Base-by-base conservation (phyloP, 495 filamentous ascomycete species). In the Aspergillus avenaceus region DNA sequence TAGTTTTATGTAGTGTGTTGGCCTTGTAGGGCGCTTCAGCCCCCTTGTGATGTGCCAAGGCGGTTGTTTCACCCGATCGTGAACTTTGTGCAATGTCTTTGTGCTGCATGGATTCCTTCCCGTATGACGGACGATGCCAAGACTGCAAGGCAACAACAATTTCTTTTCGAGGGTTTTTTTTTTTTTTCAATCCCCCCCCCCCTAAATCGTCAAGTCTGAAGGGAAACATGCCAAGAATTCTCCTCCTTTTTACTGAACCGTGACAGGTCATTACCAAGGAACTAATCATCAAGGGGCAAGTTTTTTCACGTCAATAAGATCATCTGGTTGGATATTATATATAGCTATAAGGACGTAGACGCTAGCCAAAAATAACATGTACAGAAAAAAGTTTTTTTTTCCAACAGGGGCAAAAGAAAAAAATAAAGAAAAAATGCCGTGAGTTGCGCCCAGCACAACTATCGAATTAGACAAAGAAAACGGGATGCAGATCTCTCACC, bases 401-500 rank as follows among this genome's bases (percentile, higher is more conserved):
- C 29, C 42, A 47, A 48, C 34, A 44, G n/a, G 11, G 26, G 8
- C 9, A 45, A 23, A 38, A 32, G 26, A 32, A 31, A 22, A 47
- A 23, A 47, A 44, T 44, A 53, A 21, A 47, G 56, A 47, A 44
- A 24, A 51, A 41, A 53, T 40, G n/a, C 31, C 28, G 44, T 27
- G 49, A 52, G 21, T 40, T 27, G 52, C 56, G 55, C 38, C 59
- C 45, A 50, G 59, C 53, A 50, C 47, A 46, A 43, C 8, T n/a
- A 16, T 19, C 23, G 48, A 50, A 46, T 26, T 29, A 49, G 26
- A 51, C 50, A 43, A 49, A 36, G 28, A 55, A 41, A 46, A 14
- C 9, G 43, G 29, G n/a, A 37, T 24, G 19, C 16, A 44, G 16
- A 53, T 43, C 21, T 38, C 62, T 64, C 60, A 74, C 45, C 66